phyloP scores from a whole-genome alignment of 331 rosid species.

The Stylosanthes scabra region DNA sequence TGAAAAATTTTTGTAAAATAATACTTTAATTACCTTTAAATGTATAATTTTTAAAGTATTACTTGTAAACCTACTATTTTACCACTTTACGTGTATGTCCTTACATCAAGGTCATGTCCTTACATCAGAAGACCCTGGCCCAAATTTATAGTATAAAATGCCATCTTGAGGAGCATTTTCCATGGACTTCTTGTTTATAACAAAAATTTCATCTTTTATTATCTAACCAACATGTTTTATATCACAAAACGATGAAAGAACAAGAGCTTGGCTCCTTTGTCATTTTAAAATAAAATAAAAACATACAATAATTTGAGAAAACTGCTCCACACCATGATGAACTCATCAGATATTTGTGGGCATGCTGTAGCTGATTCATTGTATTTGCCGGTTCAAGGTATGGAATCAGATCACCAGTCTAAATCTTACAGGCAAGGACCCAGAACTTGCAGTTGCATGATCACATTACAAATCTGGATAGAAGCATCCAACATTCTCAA shows the following conservation, averaged over 20 bases:
- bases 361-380: neutral
- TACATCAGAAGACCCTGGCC: too few relatives aligned
- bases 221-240: neutral
- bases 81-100: too few relatives aligned
- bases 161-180: too few relatives aligned
- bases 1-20: too few relatives aligned
- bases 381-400: neutral
- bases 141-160: too few relatives aligned
- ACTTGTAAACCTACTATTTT: too few relatives aligned
- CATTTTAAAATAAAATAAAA: neutral
- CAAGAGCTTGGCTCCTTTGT: neutral
- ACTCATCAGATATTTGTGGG: neutral
- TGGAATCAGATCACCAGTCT: neutral
- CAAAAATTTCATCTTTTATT: neutral
- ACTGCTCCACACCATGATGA: slow-evolving; percentile 4
- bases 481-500: slow-evolving; percentile 24
- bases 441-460: neutral
- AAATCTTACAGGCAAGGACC: slow-evolving; percentile 7
- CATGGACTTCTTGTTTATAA: neutral
- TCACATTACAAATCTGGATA: neutral
- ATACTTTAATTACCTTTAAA: too few relatives aligned
- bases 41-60: too few relatives aligned
- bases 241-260: slow-evolving; percentile 6
- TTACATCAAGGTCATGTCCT: too few relatives aligned
- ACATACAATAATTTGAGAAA: neutral